Base-by-base conservation (phyloP, 495 filamentous ascomycete species). In the Neurospora sp. region DNA sequence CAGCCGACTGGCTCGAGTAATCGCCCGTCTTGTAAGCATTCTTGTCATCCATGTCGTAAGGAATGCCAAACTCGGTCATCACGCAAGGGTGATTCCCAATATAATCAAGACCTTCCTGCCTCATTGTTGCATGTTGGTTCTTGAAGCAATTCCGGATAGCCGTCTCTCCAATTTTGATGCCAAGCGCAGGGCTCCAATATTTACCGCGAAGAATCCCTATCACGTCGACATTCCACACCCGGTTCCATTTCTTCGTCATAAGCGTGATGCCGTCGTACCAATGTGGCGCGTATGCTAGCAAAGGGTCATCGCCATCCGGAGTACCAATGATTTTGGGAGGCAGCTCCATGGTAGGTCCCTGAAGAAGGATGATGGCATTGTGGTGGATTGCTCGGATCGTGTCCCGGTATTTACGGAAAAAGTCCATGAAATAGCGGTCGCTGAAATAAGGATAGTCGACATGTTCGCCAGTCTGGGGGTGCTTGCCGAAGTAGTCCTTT, bases 241-340 rank as follows among this genome's bases (percentile, higher is more conserved):
- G 91, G 79, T 98, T 99, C 96, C 96, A 99, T 81, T 96, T 96
- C 83, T 99, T 99, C 27, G 93, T 98, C 88, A 99, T 91, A 42
- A 99, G 87, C 0, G 96, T 99, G 31, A 99, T 89, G 14, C 96
- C 96, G 79, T 99, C 96, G 80, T 99, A 99, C 79, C 91, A 99
- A 82, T 99, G 96, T 12, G 94, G 94, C 4, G 96, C 90, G 80
- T 97, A 98, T 12, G 94, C 92, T 88, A 98, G 91, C 69, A 92
- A 91, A 9, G 90, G 90, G 77, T 98, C 93, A 77, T 97, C 77
- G 48, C 79, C 94, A 78, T 98, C 94, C 62, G 85, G 83, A 0
- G 96, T 96, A 10, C 91, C 94, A 80, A 97, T 97, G 74, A 98
- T 89, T 42, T 85, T 86, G 0, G 96, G 96, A 0, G 96, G 96